Evolutionary conservation across 345 rosid species (phyloP).

Genomic region (Cardamine occulta): DNA sequence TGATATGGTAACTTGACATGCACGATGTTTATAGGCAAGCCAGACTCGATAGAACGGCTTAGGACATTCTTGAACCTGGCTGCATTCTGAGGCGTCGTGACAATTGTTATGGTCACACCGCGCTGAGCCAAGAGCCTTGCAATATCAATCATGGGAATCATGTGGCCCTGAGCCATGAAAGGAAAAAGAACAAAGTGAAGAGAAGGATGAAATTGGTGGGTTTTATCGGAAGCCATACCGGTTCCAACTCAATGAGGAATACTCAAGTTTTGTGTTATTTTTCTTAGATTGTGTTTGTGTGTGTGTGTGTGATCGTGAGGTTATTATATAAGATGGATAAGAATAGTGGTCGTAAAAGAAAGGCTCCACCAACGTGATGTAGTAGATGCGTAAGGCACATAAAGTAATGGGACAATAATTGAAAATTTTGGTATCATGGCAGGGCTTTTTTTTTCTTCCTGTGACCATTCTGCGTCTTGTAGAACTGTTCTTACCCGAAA

Average conservation of each 20-base stretch:
- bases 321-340: constrained; percentile 26
- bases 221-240: background rate
- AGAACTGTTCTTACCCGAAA: background rate
- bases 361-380: background rate
- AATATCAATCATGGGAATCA: constrained; percentile 58
- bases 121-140: constrained; percentile 55
- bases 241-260: background rate
- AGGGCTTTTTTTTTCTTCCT: too few species aligned
- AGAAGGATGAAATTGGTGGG: background rate
- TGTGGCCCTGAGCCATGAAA: constrained; percentile 67
- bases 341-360: background rate
- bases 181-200: constrained; percentile 58
- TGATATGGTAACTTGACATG: constrained; percentile 36
- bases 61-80: constrained; percentile 32
- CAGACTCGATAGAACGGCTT: constrained; percentile 29
- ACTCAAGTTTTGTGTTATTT: background rate
- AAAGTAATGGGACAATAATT: too few species aligned
- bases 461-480: background rate
- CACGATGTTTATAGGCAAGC: constrained; percentile 38
- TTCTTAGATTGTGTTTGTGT: background rate
- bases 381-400: constrained; percentile 9
- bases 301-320: background rate
- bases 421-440: too few species aligned
- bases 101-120: constrained; percentile 49
- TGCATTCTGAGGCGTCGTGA: constrained; percentile 52